Base-by-base conservation (phyloP, 1,139 yeast genomes). In the Hyphopichia wangnamkhiaoensis region DNA sequence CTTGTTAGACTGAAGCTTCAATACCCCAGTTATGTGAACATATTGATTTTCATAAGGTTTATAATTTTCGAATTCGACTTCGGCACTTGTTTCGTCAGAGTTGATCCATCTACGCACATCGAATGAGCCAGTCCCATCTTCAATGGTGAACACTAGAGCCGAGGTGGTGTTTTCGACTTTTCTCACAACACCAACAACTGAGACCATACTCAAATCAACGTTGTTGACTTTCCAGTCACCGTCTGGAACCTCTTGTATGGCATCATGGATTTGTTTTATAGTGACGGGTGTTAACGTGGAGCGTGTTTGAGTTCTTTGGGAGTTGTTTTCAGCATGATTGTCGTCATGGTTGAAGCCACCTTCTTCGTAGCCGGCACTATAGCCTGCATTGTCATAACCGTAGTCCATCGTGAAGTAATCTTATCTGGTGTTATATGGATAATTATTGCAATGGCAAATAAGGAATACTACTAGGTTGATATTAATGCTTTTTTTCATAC, bases 121-220 rank as follows among this genome's bases (percentile, higher is more conserved):
- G 17, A 82, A 67, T 3, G 80, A 71, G 0, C 95, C 95, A 0
- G 96, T 85, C 3, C 96, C 95, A 56, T 91, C 97, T 53, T 89
- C 96, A 16, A 89, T 56, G 20, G 82, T 76, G 41, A 85, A 61
- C 12, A 68, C 65, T 30, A 82, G 64, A 8, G 78, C 70, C 16
- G 83, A 71, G 0, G 83, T 73, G 37, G 75, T 74, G 38, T 77
- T 79, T 12, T 73, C 74, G 19, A 84, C 76, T 42, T 76, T 75
- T 50, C 90, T 71, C 31, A 84, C 71, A 26, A 81, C 78, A 1
- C 88, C 95, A 13, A 83, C 80, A 47, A 85, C 72, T 20, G 81
- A 71, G 21, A 84, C 80, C 63, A 77, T 70, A 49, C 74, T 79
- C 40, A 84, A 66, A 37, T 78, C 81, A 37, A 77, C 79, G 37